Percentiles rank a stretch among this genome's conserved stretches.
phyloP scores from a whole-genome alignment of 176 grass and related monocot species.

The Pontederia paniculata region DNA sequence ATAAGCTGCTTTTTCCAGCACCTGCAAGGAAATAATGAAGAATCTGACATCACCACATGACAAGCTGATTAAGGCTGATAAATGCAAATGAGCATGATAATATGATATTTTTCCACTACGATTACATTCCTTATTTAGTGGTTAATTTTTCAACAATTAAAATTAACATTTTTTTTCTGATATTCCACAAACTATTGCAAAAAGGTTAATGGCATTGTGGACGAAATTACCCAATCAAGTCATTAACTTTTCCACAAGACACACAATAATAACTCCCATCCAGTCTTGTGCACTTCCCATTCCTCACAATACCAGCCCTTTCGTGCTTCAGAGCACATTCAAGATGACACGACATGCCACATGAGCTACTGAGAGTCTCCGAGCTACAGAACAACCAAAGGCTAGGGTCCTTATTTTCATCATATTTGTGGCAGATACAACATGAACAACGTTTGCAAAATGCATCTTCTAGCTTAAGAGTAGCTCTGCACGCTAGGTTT shows the following conservation, averaged over 20 bases:
- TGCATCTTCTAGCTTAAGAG: conserved; percentile 44
- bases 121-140: too few relatives aligned
- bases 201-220: too few relatives aligned
- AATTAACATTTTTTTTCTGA: too few relatives aligned
- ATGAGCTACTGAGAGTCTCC: conserved; percentile 51
- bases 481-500: conserved; percentile 69
- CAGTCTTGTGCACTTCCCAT: conserved; percentile 39
- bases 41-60: too few relatives aligned
- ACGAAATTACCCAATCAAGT: conserved; percentile 68
- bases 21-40: conserved; percentile 23
- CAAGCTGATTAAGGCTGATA: too few relatives aligned
- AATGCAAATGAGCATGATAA: too few relatives aligned
- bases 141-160: too few relatives aligned
- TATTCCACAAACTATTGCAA: too few relatives aligned
- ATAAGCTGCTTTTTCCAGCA: conserved; percentile 94
- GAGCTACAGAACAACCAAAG: conserved; percentile 72
- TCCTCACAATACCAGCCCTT: conserved; percentile 44
- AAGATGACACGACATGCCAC: conserved; percentile 74
- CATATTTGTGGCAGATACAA: conserved; percentile 76
- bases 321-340: conserved; percentile 85
- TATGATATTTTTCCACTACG: too few relatives aligned
- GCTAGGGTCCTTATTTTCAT: conserved; percentile 90
- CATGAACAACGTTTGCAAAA: conserved; percentile 90
- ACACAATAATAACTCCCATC: conserved; percentile 80
- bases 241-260: conserved; percentile 60